phyloP scores from a whole-genome alignment of 768 basidiomycete genomes.

The Termitomyces sp. region DNA sequence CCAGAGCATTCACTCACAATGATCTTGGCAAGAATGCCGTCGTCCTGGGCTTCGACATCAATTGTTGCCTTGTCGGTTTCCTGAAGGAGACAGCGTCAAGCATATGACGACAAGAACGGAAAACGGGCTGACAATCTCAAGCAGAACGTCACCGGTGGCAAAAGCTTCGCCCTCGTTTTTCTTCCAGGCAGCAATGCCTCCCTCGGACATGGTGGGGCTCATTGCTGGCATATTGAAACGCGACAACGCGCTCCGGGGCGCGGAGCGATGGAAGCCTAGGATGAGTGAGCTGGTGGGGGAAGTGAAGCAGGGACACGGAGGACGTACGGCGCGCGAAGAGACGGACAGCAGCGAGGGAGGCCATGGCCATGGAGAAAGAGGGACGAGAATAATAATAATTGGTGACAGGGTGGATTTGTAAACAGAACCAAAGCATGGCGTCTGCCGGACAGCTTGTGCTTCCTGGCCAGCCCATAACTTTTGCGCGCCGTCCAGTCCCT shows the following conservation, averaged over 20 bases:
- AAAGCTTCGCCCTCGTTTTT: conserved; percentile 93
- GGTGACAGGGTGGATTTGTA: conserved; percentile 20
- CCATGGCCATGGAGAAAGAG: conserved; percentile 56
- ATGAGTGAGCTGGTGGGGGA: not conserved
- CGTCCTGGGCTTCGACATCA: conserved; percentile 98
- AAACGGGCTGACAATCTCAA: conserved; percentile 73
- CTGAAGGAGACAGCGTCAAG: conserved; percentile 31
- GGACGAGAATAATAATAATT: conserved; percentile 19
- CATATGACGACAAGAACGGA: conserved; percentile 7
- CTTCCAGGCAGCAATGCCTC: conserved; percentile 97
- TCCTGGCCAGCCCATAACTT: conserved; percentile 72
- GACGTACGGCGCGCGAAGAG: conserved; percentile 58
- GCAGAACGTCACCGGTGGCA: conserved; percentile 84
- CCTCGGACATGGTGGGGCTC: conserved; percentile 99
- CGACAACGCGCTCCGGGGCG: conserved; percentile 69
- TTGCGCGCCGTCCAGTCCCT: conserved; percentile 49
- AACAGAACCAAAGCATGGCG: conserved; percentile 26
- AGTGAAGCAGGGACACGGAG: not conserved
- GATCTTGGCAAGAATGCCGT: conserved; percentile 95
- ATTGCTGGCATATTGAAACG: conserved; percentile 97
- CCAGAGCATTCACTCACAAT: conserved; percentile 51
- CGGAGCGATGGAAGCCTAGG: conserved; percentile 75
- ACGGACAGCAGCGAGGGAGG: conserved; percentile 53
- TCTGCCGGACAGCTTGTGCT: conserved; percentile 32
- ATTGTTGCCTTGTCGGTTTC: conserved; percentile 99